Evolutionary conservation across 78 protist genomes (phyloP).

Genomic region (Bigelowiella natans): DNA sequence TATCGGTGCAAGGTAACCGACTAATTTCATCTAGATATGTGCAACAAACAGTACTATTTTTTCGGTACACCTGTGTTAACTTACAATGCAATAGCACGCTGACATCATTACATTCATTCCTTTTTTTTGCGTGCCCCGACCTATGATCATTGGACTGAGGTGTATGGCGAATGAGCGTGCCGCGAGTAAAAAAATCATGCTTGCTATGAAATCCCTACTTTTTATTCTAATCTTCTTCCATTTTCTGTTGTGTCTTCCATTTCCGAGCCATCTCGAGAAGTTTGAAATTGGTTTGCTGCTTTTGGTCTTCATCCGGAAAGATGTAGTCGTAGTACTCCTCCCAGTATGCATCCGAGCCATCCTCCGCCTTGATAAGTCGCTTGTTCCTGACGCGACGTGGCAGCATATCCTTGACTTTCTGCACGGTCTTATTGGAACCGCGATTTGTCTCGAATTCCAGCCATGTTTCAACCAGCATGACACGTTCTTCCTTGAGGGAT

Average conservation of each 20-base stretch:
- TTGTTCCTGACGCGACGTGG: background rate
- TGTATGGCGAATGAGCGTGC: no score
- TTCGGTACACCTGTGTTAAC: no score
- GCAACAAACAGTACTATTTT: no score
- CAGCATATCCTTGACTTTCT: background rate
- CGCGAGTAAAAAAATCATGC: no score
- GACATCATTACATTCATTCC: no score
- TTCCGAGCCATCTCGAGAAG: background rate
- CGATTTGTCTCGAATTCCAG: background rate
- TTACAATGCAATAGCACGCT: no score
- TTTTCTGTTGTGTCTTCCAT: background rate
- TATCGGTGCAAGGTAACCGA: no score
- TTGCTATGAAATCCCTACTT: no score
- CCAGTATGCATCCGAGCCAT: background rate
- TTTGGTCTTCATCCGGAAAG: background rate
- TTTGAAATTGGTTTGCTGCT: background rate
- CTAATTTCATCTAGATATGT: no score
- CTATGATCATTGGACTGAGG: no score
- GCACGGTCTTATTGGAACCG: background rate
- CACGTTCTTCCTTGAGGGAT: slow-evolving; percentile 1
- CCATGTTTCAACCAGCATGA: background rate
- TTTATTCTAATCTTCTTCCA: no score
- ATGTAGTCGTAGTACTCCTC: slow-evolving; percentile 9
- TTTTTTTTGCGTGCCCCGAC: no score
- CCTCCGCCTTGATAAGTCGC: background rate